A percentile compares a stretch with the other conserved stretches of the same genome.
These are phyloP conservation scores for Stygiomarasmius scandens DNA, from an alignment of 1,284 basidiomycete genomes.

Conservation along the genomic window DNA sequence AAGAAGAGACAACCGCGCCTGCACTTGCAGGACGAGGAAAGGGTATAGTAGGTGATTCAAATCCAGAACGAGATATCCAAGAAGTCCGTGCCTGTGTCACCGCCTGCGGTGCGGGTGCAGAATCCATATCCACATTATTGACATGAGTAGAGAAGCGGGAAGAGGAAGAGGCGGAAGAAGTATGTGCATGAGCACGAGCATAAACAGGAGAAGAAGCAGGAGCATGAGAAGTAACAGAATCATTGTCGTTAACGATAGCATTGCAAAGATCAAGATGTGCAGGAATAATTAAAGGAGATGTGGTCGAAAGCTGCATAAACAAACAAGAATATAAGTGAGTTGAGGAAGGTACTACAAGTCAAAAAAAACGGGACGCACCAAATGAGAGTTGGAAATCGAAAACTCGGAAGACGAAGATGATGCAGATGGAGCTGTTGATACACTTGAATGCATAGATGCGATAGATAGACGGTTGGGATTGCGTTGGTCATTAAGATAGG, in stretches of 20 bases:
- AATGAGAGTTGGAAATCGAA: slow-evolving; percentile 56
- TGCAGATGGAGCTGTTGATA: slow-evolving; percentile 50
- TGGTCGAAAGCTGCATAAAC: slow-evolving; percentile 58
- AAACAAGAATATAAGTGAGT: no score
- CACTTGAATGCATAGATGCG: slow-evolving; percentile 60
- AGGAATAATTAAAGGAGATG: slow-evolving; percentile 53
- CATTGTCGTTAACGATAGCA: slow-evolving; percentile 40
- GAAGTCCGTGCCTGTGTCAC: slow-evolving; percentile 4
- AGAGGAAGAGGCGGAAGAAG: slow-evolving; percentile 34
- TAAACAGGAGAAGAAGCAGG: slow-evolving; percentile 27
- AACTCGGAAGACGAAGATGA: slow-evolving; percentile 33
- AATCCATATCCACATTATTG: no score
- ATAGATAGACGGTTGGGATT: slow-evolving; percentile 41
- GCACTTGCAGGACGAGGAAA: background rate
- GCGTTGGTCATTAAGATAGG: background rate
- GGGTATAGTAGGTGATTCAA: background rate
- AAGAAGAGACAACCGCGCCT: background rate
- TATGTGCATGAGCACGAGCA: slow-evolving; percentile 27
- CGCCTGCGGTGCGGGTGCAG: slow-evolving; percentile 15
- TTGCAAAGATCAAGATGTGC: slow-evolving; percentile 47
- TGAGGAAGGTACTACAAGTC: background rate
- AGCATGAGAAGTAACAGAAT: no score
- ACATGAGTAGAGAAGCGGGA: slow-evolving; percentile 19
- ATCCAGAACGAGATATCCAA: background rate
- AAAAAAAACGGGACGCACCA: slow-evolving; percentile 46